phyloP scores from a whole-genome alignment of 768 basidiomycete species.

The Suillus fuscotomentosus region DNA sequence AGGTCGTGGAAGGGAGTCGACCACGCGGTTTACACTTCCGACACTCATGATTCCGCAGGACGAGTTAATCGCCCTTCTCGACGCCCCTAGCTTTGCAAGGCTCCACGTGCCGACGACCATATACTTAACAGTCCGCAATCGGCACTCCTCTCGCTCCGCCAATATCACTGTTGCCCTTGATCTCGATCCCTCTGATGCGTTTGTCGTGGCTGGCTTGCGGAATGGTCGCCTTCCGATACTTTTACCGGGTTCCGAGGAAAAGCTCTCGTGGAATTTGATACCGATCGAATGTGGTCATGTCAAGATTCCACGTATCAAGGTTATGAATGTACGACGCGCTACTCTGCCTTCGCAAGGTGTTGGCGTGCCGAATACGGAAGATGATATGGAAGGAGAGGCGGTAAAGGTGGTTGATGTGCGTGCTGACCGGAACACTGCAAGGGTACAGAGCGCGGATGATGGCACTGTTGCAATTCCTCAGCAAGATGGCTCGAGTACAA shows the following conservation, averaged over 20 bases:
- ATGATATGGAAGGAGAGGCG: constrained; percentile 40
- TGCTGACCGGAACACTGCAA: constrained; percentile 31
- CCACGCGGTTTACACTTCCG: constrained; percentile 59
- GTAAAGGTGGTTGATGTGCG: constrained; percentile 56
- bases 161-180: constrained; percentile 75
- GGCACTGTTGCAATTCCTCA: constrained; percentile 8
- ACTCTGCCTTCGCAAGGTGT: constrained; percentile 26
- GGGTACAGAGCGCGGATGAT: constrained; percentile 10
- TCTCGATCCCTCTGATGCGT: constrained; percentile 63
- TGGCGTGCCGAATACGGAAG: constrained; percentile 26
- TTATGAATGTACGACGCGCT: constrained; percentile 49
- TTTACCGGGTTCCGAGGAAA: constrained; percentile 70
- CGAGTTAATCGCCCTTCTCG: constrained; percentile 62
- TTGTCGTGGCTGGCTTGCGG: constrained; percentile 78
- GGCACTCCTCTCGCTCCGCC: constrained; percentile 60
- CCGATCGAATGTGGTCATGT: constrained; percentile 75
- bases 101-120: constrained; percentile 64
- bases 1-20: constrained; percentile 42
- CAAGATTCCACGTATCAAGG: constrained; percentile 58
- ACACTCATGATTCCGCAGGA: constrained; percentile 58
- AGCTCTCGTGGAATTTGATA: constrained; percentile 63
- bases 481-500: constrained; percentile 5
- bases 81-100: constrained; percentile 57
- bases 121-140: constrained; percentile 62
- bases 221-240: constrained; percentile 66